phyloP scores from a whole-genome alignment of 1,284 basidiomycete species.

The Erythrobasidium hasegawianum region DNA sequence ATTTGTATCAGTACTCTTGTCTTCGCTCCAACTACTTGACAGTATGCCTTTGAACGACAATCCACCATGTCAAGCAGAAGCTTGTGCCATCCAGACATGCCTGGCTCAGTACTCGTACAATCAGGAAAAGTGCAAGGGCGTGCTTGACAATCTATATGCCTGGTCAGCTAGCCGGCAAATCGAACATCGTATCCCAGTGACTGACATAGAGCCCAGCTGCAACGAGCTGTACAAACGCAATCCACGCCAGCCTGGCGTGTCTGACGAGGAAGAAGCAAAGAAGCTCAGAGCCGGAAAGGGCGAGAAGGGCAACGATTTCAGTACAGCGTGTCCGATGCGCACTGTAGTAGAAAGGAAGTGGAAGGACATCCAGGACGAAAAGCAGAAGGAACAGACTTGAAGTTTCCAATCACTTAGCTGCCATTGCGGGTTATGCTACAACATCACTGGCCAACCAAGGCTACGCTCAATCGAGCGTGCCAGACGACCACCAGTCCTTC shows the following conservation, averaged over 20 bases:
- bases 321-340: slow-evolving; percentile 34
- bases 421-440: neutral
- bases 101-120: slow-evolving; percentile 14
- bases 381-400: too few relatives aligned
- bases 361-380: slow-evolving; percentile 11
- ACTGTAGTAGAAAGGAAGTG: slow-evolving; percentile 31
- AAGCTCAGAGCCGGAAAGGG: slow-evolving; percentile 25
- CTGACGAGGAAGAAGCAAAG: slow-evolving; percentile 24
- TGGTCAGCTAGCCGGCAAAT: slow-evolving; percentile 25
- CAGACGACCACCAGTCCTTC: slow-evolving; percentile 5
- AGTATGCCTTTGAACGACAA: slow-evolving; percentile 22
- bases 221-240: slow-evolving; percentile 31
- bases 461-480: neutral
- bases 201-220: slow-evolving; percentile 23
- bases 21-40: too few relatives aligned
- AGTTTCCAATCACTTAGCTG: too few relatives aligned
- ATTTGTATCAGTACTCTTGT: too few relatives aligned
- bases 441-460: neutral
- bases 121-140: slow-evolving; percentile 27
- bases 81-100: slow-evolving; percentile 33
- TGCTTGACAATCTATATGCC: slow-evolving; percentile 28
- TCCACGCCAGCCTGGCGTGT: slow-evolving; percentile 13
- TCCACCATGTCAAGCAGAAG: slow-evolving; percentile 32
- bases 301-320: slow-evolving; percentile 24
- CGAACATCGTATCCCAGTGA: too few relatives aligned